phyloP scores from a whole-genome alignment of 257 asterid genomes.

The Lavandula angustifolia region DNA sequence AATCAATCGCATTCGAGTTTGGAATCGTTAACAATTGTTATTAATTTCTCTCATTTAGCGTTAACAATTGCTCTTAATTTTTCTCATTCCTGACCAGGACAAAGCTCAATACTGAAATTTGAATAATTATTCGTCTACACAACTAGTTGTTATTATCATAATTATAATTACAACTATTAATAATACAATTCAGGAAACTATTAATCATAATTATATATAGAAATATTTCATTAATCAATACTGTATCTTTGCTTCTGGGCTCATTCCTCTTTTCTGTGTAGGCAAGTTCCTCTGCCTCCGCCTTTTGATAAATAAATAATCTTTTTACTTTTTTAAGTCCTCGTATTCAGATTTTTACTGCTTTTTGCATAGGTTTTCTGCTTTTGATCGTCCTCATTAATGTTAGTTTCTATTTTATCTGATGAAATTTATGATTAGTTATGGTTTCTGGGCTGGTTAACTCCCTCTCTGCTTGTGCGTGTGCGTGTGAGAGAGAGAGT shows the following conservation, averaged over 20 bases:
- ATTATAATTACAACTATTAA: not conserved
- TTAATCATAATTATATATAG: not conserved
- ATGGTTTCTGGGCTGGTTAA: not conserved
- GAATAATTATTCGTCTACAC: no score
- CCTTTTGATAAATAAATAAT: not conserved
- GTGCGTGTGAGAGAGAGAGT: not conserved
- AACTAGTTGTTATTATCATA: no score
- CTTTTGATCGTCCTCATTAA: conserved; percentile 24
- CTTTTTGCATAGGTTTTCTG: conserved; percentile 23
- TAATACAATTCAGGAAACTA: no score
- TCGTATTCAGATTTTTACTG: conserved; percentile 1
- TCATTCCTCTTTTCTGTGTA: conserved; percentile 1
- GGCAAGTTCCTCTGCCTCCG: conserved; percentile 29
- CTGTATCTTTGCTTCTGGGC: conserved; percentile 25
- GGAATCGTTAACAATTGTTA: no score
- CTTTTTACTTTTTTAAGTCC: not conserved
- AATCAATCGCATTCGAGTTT: no score
- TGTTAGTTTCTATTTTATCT: not conserved
- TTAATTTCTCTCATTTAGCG: no score
- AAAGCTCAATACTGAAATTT: no score
- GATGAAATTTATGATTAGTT: not conserved
- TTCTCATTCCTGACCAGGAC: no score
- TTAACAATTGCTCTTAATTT: no score
- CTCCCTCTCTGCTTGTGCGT: not conserved
- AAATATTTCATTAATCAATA: not conserved